phyloP scores from a whole-genome alignment of 2,329 filamentous ascomycete species.

The Monilinia laxa region DNA sequence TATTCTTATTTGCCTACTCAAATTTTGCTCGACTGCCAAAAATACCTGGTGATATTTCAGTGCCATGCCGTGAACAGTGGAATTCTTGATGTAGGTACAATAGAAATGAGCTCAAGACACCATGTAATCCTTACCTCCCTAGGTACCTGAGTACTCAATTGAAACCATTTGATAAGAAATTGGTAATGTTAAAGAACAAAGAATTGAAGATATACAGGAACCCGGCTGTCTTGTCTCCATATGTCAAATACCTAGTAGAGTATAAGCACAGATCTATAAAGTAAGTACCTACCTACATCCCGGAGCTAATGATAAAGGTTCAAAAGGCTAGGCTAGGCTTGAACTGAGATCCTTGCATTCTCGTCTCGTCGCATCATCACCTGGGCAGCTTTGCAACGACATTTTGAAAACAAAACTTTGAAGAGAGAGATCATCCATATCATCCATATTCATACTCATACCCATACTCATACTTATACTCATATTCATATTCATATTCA shows the following conservation, averaged over 20 bases:
- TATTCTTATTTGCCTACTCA: neutral
- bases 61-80: neutral
- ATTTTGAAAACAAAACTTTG: neutral
- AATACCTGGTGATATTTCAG: neutral
- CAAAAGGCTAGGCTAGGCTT: slow-evolving; percentile 12
- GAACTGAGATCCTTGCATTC: slow-evolving; percentile 19
- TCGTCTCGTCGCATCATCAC: slow-evolving; percentile 8
- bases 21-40: neutral
- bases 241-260: neutral
- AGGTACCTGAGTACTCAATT: too few relatives aligned
- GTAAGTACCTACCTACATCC: slow-evolving; percentile 6
- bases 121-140: too few relatives aligned
- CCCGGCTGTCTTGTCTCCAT: neutral
- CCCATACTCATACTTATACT: too few relatives aligned
- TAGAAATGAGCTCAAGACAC: too few relatives aligned
- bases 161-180: too few relatives aligned
- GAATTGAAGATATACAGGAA: neutral
- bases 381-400: slow-evolving; percentile 15
- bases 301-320: slow-evolving; percentile 22
- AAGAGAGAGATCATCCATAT: neutral
- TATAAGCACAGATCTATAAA: slow-evolving; percentile 2
- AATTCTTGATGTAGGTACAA: neutral
- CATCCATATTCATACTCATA: neutral
- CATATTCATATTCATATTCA: too few relatives aligned
- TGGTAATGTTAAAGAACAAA: neutral